Conservation (phyloP, 140 eudicot genomes). For the Stevia rebaudiana region DNA sequence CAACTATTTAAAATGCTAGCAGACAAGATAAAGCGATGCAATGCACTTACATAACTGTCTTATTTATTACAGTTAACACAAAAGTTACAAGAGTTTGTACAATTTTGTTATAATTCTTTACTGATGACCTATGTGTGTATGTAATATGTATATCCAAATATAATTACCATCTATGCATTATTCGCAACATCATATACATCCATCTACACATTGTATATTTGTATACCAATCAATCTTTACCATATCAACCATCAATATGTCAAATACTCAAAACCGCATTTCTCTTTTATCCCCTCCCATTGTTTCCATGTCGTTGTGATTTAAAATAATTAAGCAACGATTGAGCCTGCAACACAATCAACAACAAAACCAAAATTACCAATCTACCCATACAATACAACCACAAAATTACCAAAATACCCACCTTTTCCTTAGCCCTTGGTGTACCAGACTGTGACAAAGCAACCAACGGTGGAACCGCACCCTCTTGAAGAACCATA, state of each 20-base stretch:
- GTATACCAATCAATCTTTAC: constrained; percentile 27
- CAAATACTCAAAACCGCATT: background rate
- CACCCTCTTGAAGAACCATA: constrained; percentile 79
- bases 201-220: constrained; percentile 27
- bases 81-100: too few species aligned
- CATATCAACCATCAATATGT: background rate
- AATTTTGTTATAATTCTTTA: too few species aligned
- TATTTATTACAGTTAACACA: too few species aligned
- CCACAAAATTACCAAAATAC: background rate
- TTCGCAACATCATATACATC: constrained; percentile 30
- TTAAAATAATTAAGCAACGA: constrained; percentile 77
- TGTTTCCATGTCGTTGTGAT: constrained; percentile 77
- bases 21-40: too few species aligned
- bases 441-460: constrained; percentile 85
- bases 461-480: constrained; percentile 76
- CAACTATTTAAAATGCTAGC: too few species aligned
- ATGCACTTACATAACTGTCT: too few species aligned
- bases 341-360: constrained; percentile 62
- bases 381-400: background rate
- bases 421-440: constrained; percentile 81
- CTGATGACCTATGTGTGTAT: too few species aligned
- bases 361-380: background rate
- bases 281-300: constrained; percentile 56
- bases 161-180: constrained; percentile 18
- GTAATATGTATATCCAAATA: too few species aligned